Base-by-base conservation (phyloP, 2,329 filamentous ascomycete species). In the Beauveria rudraprayagi region DNA sequence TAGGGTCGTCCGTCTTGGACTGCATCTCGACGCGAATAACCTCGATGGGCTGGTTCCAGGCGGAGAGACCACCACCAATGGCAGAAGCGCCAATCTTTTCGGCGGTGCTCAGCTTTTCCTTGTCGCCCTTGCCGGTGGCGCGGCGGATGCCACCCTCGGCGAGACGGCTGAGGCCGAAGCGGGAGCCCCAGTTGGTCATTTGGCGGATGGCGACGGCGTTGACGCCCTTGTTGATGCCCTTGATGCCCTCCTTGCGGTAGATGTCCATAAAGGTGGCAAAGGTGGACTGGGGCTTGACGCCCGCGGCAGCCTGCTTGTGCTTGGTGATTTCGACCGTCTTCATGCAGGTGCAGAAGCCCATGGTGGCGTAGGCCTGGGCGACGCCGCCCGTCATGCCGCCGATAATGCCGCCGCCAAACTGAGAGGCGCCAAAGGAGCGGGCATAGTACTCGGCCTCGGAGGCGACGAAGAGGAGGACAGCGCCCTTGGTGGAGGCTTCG, bases 301-400 rank as follows among this genome's bases (percentile, higher is more conserved):
- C 94, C 48, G 86, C 67, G 40, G 91, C 88, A 16, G 91, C 92
- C 72, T 94, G 82, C 85, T 97, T 97, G 83, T 94, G 89, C 80
- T 97, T 95, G 73, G 94, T 99, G 78, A 99, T 99, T 78, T 99
- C 94, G 67, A 97, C 94, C 66, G 94, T 99, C 87, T 99, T 99
- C 94, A 99, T 99, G 85, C 94, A 99, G 64, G 94, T 99, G 80
- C 94, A 99, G 87, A 99, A 99, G 68, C 94, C 94, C 93, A 99
- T 99, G 75, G 94, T 99, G 67, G 94, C 94, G 76, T 99, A 99
- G 63, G 94, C 94, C 80, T 99, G 94, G 52, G 93, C 94, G 63
- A 99, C 87, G 83, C 94, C 94, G 74, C 94, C 94, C 24, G 87
- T 83, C 82, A 99, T 91, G 77, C 94, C 94, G 71, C 94, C 94